phyloP scores from a whole-genome alignment of 345 rosid genomes.

The Reutealis trisperma region DNA sequence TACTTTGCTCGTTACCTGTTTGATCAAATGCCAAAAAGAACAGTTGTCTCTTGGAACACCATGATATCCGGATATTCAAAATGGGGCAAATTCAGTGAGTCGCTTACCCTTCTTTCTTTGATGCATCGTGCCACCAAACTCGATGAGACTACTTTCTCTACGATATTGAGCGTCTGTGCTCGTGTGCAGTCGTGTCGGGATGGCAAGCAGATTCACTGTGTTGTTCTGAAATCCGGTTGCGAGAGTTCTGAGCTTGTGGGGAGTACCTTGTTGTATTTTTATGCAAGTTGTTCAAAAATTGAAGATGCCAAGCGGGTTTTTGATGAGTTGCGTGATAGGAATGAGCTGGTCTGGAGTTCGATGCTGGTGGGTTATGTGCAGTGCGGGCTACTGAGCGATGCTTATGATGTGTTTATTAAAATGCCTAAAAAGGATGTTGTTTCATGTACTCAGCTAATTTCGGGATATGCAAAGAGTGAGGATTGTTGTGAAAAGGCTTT shows the following conservation, averaged over 20 bases:
- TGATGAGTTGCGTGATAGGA: slow-evolving; percentile 34
- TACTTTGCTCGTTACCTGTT: slow-evolving; percentile 47
- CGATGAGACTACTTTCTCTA: slow-evolving; percentile 40
- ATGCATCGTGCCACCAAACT: slow-evolving; percentile 41
- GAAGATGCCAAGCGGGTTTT: slow-evolving; percentile 43
- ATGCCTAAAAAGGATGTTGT: slow-evolving; percentile 51
- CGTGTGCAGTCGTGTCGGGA: slow-evolving; percentile 20
- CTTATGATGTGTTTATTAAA: slow-evolving; percentile 37
- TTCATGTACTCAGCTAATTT: slow-evolving; percentile 52
- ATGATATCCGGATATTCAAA: slow-evolving; percentile 47
- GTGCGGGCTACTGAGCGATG: slow-evolving; percentile 42
- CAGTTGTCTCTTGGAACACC: slow-evolving; percentile 50
- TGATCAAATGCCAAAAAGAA: slow-evolving; percentile 50
- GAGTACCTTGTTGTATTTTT: slow-evolving; percentile 48
- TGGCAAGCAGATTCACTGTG: slow-evolving; percentile 46
- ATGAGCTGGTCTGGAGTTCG: slow-evolving; percentile 44
- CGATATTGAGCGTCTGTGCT: slow-evolving; percentile 41
- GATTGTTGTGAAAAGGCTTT: slow-evolving; percentile 43
- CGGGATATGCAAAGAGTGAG: slow-evolving; percentile 43
- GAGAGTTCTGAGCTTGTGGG: slow-evolving; percentile 50
- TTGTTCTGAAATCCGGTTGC: slow-evolving; percentile 39
- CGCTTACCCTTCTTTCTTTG: slow-evolving; percentile 33
- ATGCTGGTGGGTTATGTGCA: slow-evolving; percentile 53
- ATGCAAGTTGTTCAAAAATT: slow-evolving; percentile 36
- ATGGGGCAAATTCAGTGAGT: slow-evolving; percentile 35